Percentiles rank a stretch among this genome's conserved stretches.
Conservation (phyloP, 805 yeast species). For the Ogataea salicorniae region DNA sequence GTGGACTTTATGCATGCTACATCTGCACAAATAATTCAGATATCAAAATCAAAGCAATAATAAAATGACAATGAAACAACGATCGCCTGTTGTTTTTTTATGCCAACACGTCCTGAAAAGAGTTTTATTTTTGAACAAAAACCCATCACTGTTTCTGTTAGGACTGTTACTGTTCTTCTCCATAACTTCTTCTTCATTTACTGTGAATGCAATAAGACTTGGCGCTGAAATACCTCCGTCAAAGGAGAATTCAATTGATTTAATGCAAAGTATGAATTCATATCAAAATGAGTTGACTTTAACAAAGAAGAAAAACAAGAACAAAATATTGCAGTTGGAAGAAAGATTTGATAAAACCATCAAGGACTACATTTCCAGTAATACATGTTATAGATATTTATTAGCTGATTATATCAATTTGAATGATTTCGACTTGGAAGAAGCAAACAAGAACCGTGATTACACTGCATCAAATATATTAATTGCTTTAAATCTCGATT, state of each 20-base stretch:
- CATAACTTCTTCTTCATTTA: too few species aligned
- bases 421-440: background rate
- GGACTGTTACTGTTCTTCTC: too few species aligned
- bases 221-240: background rate
- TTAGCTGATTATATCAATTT: constrained; percentile 9
- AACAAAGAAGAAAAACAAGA: constrained; percentile 4
- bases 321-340: constrained; percentile 1
- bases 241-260: constrained; percentile 1
- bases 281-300: constrained; percentile 8
- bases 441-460: background rate
- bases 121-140: too few species aligned
- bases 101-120: too few species aligned
- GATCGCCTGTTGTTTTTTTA: too few species aligned
- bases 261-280: constrained; percentile 7
- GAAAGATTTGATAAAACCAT: constrained; percentile 8
- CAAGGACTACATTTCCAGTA: constrained; percentile 6
- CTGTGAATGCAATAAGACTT: background rate
- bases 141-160: too few species aligned
- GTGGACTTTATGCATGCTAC: too few species aligned
- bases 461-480: constrained; percentile 9
- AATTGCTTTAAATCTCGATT: constrained; percentile 18
- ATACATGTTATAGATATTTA: constrained; percentile 17
- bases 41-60: too few species aligned
- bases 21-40: too few species aligned
- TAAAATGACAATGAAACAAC: too few species aligned